phyloP scores from a whole-genome alignment of 106 monocot species.

The Chionographis japonica region DNA sequence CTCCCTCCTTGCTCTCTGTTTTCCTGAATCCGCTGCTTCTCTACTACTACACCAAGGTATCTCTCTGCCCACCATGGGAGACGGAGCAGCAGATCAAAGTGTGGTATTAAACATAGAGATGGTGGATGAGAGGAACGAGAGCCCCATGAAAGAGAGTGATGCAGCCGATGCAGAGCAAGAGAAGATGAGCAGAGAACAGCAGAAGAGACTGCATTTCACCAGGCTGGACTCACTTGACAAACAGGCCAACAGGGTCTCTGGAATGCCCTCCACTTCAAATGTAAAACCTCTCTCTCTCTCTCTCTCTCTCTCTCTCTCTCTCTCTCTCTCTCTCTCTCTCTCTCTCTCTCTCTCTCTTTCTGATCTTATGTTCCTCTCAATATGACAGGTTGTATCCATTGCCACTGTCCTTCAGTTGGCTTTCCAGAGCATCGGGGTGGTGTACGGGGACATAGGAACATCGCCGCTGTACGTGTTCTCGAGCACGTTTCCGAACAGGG shows the following conservation, averaged over 20 bases:
- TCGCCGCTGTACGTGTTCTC: slow-evolving; percentile 57
- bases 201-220: background rate
- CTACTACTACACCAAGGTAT: too few species aligned
- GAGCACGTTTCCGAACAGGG: slow-evolving; percentile 34
- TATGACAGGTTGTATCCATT: slow-evolving; percentile 8
- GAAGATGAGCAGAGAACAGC: background rate
- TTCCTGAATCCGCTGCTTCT: too few species aligned
- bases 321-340: too few species aligned
- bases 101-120: slow-evolving; percentile 13
- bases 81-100: background rate
- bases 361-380: background rate
- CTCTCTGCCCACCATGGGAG: slow-evolving; percentile 6
- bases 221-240: slow-evolving; percentile 17
- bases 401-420: slow-evolving; percentile 36
- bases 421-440: slow-evolving; percentile 54
- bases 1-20: too few species aligned
- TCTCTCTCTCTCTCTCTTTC: background rate
- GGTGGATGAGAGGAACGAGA: background rate
- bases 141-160: background rate
- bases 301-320: too few species aligned
- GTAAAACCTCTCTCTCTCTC: background rate
- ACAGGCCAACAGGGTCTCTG: slow-evolving; percentile 14
- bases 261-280: slow-evolving; percentile 8
- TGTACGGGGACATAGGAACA: slow-evolving; percentile 55
- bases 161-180: background rate